phyloP scores from a whole-genome alignment of 192 early-diverging fungal genomes.

The Rhizophagus prolifer region DNA sequence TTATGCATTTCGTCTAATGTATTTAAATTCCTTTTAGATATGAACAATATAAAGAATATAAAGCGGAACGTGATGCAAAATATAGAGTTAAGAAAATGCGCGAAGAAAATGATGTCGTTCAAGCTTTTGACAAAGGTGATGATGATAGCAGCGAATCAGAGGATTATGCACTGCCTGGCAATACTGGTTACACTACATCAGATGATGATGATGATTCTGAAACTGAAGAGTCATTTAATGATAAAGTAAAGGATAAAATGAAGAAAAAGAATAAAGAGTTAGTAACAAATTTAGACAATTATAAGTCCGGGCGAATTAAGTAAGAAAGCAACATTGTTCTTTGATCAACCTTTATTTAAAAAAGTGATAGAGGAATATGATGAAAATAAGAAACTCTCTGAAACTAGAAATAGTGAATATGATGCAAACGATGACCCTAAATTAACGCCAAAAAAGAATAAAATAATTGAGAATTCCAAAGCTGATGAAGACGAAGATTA shows the following conservation, averaged over 20 bases:
- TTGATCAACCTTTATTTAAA: slow-evolving; percentile 93
- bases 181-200: slow-evolving; percentile 27
- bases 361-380: slow-evolving; percentile 52
- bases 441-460: background rate
- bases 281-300: slow-evolving; percentile 44
- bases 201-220: slow-evolving; percentile 44
- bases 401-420: slow-evolving; percentile 38
- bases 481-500: background rate
- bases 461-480: slow-evolving; percentile 38
- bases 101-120: slow-evolving; percentile 66
- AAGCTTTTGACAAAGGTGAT: slow-evolving; percentile 52
- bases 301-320: slow-evolving; percentile 61
- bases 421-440: slow-evolving; percentile 42
- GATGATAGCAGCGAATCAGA: slow-evolving; percentile 33
- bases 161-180: background rate
- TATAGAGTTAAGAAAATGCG: slow-evolving; percentile 66
- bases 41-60: slow-evolving; percentile 69
- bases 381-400: slow-evolving; percentile 57
- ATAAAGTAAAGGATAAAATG: slow-evolving; percentile 28
- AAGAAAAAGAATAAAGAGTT: slow-evolving; percentile 38
- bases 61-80: slow-evolving; percentile 75
- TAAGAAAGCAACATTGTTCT: slow-evolving; percentile 88
- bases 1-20: slow-evolving; percentile 16
- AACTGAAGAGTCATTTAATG: slow-evolving; percentile 31
- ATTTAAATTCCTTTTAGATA: slow-evolving; percentile 58